Evolutionary conservation across 768 basidiomycete species (phyloP).

Genomic region (Agaricus sinodeliciosus): DNA sequence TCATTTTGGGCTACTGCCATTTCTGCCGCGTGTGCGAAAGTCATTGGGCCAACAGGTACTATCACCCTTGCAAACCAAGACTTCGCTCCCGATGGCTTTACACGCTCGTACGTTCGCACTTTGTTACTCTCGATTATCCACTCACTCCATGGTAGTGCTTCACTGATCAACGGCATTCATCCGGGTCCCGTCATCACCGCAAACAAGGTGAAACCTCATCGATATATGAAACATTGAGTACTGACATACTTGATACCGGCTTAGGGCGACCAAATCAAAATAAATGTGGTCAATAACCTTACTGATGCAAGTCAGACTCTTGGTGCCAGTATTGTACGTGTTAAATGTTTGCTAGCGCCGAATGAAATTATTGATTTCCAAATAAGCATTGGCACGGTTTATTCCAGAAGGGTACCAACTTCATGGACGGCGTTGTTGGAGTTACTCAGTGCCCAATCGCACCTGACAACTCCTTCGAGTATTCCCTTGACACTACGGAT

Average conservation of each 20-base stretch:
- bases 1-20: neutral
- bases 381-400: constrained; percentile 41
- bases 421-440: constrained; percentile 33
- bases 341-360: neutral
- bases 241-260: neutral
- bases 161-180: constrained; percentile 5
- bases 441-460: constrained; percentile 38
- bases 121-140: neutral
- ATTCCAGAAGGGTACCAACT: constrained; percentile 27
- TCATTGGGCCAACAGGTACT: constrained; percentile 2
- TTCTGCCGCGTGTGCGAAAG: neutral
- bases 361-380: neutral
- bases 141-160: constrained; percentile 1
- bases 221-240: neutral
- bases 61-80: constrained; percentile 4
- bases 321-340: constrained; percentile 40
- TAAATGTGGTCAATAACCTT: constrained; percentile 43
- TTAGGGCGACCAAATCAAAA: constrained; percentile 30
- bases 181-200: constrained; percentile 13
- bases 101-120: constrained; percentile 9
- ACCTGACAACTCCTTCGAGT: constrained; percentile 30
- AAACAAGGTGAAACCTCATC: constrained; percentile 7
- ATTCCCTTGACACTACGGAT: constrained; percentile 25
- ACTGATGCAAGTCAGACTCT: constrained; percentile 40
- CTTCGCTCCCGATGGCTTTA: constrained; percentile 11